Conservation (phyloP, 1,139 yeast genomes). For the Saccharomycopsis crataegensis region DNA sequence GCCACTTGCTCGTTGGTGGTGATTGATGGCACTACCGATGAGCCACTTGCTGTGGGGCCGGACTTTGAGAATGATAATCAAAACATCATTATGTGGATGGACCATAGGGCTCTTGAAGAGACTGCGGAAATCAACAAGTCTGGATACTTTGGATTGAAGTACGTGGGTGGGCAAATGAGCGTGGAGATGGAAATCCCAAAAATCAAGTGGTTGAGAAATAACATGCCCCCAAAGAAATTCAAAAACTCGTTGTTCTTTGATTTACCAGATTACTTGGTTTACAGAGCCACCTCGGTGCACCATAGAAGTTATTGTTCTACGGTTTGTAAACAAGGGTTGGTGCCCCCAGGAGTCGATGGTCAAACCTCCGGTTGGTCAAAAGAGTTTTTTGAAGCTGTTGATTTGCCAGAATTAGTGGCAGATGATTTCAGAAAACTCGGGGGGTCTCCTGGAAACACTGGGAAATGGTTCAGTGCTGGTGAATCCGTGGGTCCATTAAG, state of each 20-base stretch:
- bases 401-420: constrained; percentile 67
- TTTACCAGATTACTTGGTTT: constrained; percentile 84
- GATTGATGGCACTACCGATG: constrained; percentile 53
- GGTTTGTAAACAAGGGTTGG: constrained; percentile 92
- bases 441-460: constrained; percentile 69
- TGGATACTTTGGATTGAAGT: constrained; percentile 68
- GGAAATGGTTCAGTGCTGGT: constrained; percentile 78
- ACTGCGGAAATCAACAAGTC: constrained; percentile 76
- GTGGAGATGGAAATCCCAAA: constrained; percentile 98
- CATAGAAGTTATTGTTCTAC: constrained; percentile 84
- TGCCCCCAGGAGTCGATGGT: constrained; percentile 85
- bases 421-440: constrained; percentile 77
- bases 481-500: constrained; percentile 73
- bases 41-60: constrained; percentile 88
- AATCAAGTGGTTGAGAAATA: constrained; percentile 89
- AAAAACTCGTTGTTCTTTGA: constrained; percentile 78
- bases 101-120: constrained; percentile 90
- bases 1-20: constrained; percentile 95
- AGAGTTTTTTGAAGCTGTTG: constrained; percentile 62
- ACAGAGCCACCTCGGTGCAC: constrained; percentile 80
- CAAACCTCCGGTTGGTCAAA: constrained; percentile 85
- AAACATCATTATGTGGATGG: constrained; percentile 95
- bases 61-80: constrained; percentile 66
- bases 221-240: constrained; percentile 59
- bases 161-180: constrained; percentile 97